These are phyloP conservation scores for Ceriops decandra DNA, from an alignment of 345 rosid genomes.

Conservation along the genomic window DNA sequence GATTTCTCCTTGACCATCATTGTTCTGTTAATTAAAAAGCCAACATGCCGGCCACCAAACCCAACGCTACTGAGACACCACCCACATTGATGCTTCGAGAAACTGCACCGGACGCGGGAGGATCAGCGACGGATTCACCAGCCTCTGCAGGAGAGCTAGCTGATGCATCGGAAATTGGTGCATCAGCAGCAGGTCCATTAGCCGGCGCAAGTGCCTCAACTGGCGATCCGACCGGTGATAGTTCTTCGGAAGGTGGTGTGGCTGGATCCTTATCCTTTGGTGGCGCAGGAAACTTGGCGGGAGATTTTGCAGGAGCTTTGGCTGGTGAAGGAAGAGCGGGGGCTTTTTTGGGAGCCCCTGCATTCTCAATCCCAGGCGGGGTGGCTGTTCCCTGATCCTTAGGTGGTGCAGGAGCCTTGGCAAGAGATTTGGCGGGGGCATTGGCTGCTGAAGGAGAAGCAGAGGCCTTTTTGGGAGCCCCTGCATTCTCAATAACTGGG, in stretches of 20 bases:
- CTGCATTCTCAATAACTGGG: slow-evolving; percentile 45
- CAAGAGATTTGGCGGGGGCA: slow-evolving; percentile 29
- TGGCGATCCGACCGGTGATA: slow-evolving; percentile 11
- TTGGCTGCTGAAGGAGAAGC: slow-evolving; percentile 19
- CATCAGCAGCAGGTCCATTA: slow-evolving; percentile 31
- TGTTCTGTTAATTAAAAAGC: too few species aligned
- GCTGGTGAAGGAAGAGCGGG: slow-evolving; percentile 24
- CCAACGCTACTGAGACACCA: neutral
- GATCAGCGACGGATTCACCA: neutral
- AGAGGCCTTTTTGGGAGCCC: slow-evolving; percentile 37
- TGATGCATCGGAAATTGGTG: slow-evolving; percentile 27
- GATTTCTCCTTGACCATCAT: too few species aligned
- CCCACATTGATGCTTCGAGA: neutral
- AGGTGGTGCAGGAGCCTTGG: slow-evolving; percentile 20
- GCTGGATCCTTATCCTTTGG: slow-evolving; percentile 6
- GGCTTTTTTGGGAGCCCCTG: slow-evolving; percentile 35
- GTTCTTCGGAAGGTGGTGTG: neutral
- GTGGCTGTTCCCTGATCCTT: neutral
- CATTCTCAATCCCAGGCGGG: slow-evolving; percentile 43
- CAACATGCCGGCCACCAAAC: neutral
- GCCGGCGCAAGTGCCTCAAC: slow-evolving; percentile 7
- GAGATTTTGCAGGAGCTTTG: slow-evolving; percentile 7
- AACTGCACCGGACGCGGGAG: neutral
- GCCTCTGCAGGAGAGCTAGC: slow-evolving; percentile 3
- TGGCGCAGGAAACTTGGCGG: slow-evolving; percentile 30